Percentiles rank a stretch among this genome's conserved stretches.
These are phyloP conservation scores for Narthecium ossifragum DNA, from an alignment of 106 monocot genomes.

Conservation along the genomic window DNA sequence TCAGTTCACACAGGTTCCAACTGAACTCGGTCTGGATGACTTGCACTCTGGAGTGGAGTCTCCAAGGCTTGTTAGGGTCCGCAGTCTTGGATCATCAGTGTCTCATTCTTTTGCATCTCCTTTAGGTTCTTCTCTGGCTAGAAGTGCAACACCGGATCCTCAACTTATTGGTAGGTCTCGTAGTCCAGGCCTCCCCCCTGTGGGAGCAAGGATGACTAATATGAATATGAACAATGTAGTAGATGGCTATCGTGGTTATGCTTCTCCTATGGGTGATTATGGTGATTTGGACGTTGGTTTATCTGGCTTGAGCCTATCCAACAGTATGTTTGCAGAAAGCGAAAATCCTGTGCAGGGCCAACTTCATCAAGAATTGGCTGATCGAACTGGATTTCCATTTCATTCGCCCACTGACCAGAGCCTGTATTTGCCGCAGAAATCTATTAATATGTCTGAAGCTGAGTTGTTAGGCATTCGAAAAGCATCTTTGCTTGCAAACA, in stretches of 20 bases:
- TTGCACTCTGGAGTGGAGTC: slow-evolving; percentile 26
- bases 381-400: slow-evolving; percentile 9
- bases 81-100: slow-evolving; percentile 48
- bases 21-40: slow-evolving; percentile 14
- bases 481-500: neutral
- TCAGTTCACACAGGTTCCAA: slow-evolving; percentile 16
- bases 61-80: slow-evolving; percentile 35
- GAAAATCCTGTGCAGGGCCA: slow-evolving; percentile 20
- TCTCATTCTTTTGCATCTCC: slow-evolving; percentile 44
- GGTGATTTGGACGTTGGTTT: slow-evolving; percentile 48
- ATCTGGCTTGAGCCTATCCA: slow-evolving; percentile 47
- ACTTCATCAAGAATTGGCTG: slow-evolving; percentile 11
- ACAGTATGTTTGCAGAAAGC: slow-evolving; percentile 13
- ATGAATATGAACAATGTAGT: slow-evolving; percentile 7
- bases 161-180: slow-evolving; percentile 32
- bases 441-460: neutral
- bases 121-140: slow-evolving; percentile 23
- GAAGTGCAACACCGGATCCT: slow-evolving; percentile 49
- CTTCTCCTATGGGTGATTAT: slow-evolving; percentile 19
- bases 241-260: slow-evolving; percentile 21
- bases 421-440: neutral
- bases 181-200: slow-evolving; percentile 30
- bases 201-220: slow-evolving; percentile 17
- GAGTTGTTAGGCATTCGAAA: neutral
- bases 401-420: neutral